These are phyloP conservation scores for Scenedesmus sp. DNA, from an alignment of 163 green algal species.

Conservation along the genomic window DNA sequence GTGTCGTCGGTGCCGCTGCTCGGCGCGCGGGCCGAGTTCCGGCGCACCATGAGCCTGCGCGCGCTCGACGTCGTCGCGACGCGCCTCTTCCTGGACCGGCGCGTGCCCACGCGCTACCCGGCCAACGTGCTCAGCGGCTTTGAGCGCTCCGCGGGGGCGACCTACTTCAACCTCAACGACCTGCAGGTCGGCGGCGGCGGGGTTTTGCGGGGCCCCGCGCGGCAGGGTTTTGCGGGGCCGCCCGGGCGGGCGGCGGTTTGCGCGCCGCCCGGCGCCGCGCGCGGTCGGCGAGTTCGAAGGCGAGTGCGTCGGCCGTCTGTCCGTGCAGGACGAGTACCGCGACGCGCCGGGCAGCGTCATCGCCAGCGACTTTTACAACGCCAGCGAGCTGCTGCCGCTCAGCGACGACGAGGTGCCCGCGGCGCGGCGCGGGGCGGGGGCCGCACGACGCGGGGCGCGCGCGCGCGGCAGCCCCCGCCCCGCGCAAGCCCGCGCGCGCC, in stretches of 20 bases:
- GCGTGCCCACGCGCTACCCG: conserved; percentile 72
- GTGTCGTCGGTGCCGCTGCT: conserved; percentile 67
- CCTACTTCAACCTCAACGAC: conserved; percentile 94
- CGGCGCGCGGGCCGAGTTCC: conserved; percentile 54
- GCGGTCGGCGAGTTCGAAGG: no score
- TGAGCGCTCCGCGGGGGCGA: conserved; percentile 78
- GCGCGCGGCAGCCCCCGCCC: no score
- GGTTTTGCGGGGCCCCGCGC: no score
- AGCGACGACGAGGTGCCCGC: conserved; percentile 84
- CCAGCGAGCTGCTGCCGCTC: conserved; percentile 81
- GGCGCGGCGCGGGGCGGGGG: no score
- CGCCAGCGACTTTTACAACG: conserved; percentile 91
- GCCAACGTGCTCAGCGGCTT: conserved; percentile 92
- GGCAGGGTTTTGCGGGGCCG: no score
- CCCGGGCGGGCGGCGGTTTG: no score
- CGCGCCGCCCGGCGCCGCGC: no score
- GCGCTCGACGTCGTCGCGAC: conserved; percentile 88
- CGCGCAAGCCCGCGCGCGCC: no score
- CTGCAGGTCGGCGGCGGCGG: conserved; percentile 82
- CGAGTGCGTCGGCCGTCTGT: no score
- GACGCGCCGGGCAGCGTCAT: conserved; percentile 82
- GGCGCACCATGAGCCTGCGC: conserved; percentile 58
- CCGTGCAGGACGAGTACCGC: conserved; percentile 87
- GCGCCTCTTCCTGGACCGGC: conserved; percentile 82
- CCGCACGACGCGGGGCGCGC: no score